Conservation (phyloP, 257 asterid species). For the Solanum chilense region DNA sequence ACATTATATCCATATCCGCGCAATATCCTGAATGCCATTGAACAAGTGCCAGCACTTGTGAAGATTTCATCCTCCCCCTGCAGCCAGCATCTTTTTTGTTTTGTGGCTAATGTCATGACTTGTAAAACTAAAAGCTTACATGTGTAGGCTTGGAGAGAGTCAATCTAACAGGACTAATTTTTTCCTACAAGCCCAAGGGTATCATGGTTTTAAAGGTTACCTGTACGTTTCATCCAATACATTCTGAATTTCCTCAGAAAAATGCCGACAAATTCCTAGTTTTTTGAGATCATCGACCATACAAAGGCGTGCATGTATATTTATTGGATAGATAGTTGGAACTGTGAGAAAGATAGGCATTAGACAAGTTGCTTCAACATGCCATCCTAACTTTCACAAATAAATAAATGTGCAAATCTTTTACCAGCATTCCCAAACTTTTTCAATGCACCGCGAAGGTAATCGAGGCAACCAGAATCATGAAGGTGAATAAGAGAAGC, state of each 20-base stretch:
- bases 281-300: conserved; percentile 55
- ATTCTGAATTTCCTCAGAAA: conserved; percentile 39
- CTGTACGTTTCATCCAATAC: conserved; percentile 67
- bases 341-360: conserved; percentile 27
- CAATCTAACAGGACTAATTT: background rate
- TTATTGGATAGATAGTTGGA: conserved; percentile 60
- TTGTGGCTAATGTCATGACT: conserved; percentile 21
- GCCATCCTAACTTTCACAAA: background rate
- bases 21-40: conserved; percentile 61
- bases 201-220: conserved; percentile 15
- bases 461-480: conserved; percentile 48
- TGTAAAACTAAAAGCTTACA: background rate
- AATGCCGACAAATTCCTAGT: conserved; percentile 63
- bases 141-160: background rate
- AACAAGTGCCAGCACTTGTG: conserved; percentile 64
- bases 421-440: conserved; percentile 68
- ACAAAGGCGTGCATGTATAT: conserved; percentile 40
- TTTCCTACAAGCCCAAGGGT: background rate
- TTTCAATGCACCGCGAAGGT: conserved; percentile 39
- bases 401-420: background rate
- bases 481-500: conserved; percentile 50
- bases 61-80: conserved; percentile 81
- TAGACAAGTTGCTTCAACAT: background rate
- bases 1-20: conserved; percentile 62
- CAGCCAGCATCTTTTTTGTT: conserved; percentile 58